Evolutionary conservation across 768 basidiomycete species (phyloP).

Genomic region (Daedalea quercina): DNA sequence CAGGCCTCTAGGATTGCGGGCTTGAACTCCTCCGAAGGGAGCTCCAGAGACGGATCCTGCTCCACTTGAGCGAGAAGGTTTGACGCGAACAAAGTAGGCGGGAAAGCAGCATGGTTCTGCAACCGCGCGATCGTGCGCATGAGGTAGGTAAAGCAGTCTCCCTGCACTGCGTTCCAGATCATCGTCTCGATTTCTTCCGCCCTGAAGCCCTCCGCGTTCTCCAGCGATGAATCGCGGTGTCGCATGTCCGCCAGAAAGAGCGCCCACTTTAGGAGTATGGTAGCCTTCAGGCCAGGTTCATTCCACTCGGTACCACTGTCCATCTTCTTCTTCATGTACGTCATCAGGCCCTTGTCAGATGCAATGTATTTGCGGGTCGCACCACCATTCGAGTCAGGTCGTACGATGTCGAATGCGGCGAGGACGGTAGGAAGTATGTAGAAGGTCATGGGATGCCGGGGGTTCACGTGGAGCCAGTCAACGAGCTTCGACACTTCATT

Average conservation of each 20-base stretch:
- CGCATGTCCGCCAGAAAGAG: constrained; percentile 76
- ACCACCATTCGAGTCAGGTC: constrained; percentile 42
- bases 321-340: constrained; percentile 56
- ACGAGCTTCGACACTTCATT: constrained; percentile 56
- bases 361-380: constrained; percentile 41
- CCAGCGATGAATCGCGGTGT: constrained; percentile 58
- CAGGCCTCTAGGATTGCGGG: constrained; percentile 52
- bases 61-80: constrained; percentile 22
- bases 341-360: constrained; percentile 38
- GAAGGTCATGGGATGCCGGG: constrained; percentile 62
- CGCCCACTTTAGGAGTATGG: constrained; percentile 80
- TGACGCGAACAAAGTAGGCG: constrained; percentile 21
- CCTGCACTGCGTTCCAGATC: constrained; percentile 79
- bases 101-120: constrained; percentile 31
- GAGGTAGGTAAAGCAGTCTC: constrained; percentile 74
- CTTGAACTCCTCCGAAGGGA: constrained; percentile 44
- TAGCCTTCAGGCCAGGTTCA: constrained; percentile 62
- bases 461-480: constrained; percentile 64
- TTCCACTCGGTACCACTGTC: constrained; percentile 53
- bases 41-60: constrained; percentile 31
- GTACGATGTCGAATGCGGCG: constrained; percentile 58
- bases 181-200: constrained; percentile 78
- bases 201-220: constrained; percentile 57
- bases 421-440: constrained; percentile 64
- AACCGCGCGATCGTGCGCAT: constrained; percentile 52